Percentiles rank a stretch among this genome's conserved stretches.
These are phyloP conservation scores for Austroboletus niveus DNA, from an alignment of 1,284 basidiomycete species.

Conservation along the genomic window DNA sequence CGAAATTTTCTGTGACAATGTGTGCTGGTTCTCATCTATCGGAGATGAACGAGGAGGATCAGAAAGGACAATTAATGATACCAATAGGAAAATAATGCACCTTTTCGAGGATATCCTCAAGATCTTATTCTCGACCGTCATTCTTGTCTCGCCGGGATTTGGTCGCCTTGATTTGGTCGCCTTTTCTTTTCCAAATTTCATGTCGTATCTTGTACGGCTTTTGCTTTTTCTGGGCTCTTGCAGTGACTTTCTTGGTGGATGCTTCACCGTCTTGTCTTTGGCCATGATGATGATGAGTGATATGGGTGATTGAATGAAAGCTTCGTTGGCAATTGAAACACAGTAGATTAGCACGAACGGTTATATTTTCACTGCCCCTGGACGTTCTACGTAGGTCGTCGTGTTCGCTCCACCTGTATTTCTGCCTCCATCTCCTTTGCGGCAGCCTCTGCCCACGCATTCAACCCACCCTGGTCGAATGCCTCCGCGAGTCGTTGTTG, in stretches of 20 bases:
- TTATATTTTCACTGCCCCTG: no score
- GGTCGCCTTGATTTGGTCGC: conserved; percentile 37
- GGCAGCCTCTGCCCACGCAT: conserved; percentile 50
- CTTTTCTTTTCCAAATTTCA: conserved; percentile 65
- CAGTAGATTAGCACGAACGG: no score
- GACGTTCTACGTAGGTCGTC: background rate
- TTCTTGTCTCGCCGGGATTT: conserved; percentile 49
- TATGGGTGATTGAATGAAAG: no score
- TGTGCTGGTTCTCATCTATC: conserved; percentile 54
- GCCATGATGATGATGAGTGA: conserved; percentile 10
- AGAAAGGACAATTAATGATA: background rate
- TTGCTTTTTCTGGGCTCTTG: conserved; percentile 75
- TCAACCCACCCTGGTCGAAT: conserved; percentile 55
- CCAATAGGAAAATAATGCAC: conserved; percentile 36
- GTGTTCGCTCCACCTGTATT: conserved; percentile 40
- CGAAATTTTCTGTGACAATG: conserved; percentile 70
- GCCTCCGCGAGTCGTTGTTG: conserved; percentile 50
- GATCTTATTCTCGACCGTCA: conserved; percentile 70
- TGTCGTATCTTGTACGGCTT: conserved; percentile 65
- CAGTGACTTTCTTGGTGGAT: conserved; percentile 48
- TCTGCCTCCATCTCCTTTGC: conserved; percentile 56
- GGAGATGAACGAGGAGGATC: conserved; percentile 3
- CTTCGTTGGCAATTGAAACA: background rate
- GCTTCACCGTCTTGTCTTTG: conserved; percentile 11
- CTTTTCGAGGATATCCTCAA: conserved; percentile 78